Percentiles rank a stretch among this genome's conserved stretches.
Conservation (phyloP, 139 green algal species). For the Closterium sp. region DNA sequence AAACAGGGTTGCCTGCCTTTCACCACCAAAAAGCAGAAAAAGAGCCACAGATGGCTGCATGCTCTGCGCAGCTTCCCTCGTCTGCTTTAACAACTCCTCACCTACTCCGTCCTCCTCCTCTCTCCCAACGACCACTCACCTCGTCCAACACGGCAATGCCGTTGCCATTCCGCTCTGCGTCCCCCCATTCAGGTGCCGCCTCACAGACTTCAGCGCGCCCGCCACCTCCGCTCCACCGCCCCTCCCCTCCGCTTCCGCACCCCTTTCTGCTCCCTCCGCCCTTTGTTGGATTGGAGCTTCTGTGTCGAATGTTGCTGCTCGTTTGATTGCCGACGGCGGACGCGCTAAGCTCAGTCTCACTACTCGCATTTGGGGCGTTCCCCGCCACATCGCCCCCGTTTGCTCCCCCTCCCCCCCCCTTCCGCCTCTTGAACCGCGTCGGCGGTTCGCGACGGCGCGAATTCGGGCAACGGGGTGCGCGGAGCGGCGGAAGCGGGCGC, state of each 20-base stretch:
- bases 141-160: not conserved
- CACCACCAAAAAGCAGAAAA: no score
- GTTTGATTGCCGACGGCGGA: not conserved
- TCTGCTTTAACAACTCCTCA: no score
- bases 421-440: not conserved
- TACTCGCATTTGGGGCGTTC: no score
- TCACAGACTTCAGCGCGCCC: not conserved
- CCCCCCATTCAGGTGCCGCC: not conserved
- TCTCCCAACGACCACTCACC: not conserved
- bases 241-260: not conserved
- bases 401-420: not conserved
- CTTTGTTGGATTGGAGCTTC: not conserved
- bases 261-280: not conserved
- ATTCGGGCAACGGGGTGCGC: no score
- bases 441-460: no score
- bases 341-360: not conserved
- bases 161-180: not conserved
- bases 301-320: not conserved
- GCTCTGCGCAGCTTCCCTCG: no score
- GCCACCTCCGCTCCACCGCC: not conserved
- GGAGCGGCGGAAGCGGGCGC: no score
- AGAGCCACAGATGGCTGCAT: no score
- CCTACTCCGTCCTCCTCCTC: no score
- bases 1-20: no score
- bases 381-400: not conserved